Base-by-base conservation (phyloP, 2,329 filamentous ascomycete species). In the Paraphoma chrysanthemicola region DNA sequence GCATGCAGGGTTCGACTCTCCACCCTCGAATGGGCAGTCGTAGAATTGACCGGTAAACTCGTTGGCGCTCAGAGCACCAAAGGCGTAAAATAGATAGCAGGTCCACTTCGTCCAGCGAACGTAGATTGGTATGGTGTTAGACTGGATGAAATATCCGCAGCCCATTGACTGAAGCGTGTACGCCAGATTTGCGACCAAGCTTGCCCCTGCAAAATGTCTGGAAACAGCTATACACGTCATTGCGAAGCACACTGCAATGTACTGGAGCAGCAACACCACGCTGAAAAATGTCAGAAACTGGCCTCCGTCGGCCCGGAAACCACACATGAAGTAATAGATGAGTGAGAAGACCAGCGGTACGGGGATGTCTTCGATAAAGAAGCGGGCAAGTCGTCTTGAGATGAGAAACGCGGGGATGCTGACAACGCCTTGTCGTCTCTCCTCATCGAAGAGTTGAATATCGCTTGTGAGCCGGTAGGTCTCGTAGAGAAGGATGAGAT, bases 251-350 rank as follows among this genome's bases (percentile, higher is more conserved):
- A 93, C 85, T 1, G 89, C 86, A 36, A 91, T 88, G 62, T 91
- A 92, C 56, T 93, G 90, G 44, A 86, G 88, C 3, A 93, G 73
- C 4, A 93, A 73, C 0, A 88, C 84, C 38, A 92, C 81, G 2
- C 83, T 80, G 61, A 93, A 89, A 77, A 92, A 93, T 0, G 83
- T 87, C 55, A 93, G 88, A 73, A 92, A 93, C 51, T 89, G 85
- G 1, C 68, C 75, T 0, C 82, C 85, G 8, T 88, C 83, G 2
- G 83, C 80, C 45, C 90, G 85, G 63, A 92, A 91, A 0, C 89
- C 90, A 6, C 87, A 85, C 88, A 93, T 92, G 72, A 91, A 93
- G 73, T 93, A 93, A 68, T 88, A 88, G 7, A 93, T 88, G 1
- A 87, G 76, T 6, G 87, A 87, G 68, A 89, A 93, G 3, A 92